Conservation (phyloP, 768 basidiomycete species). For the Suillus discolor region DNA sequence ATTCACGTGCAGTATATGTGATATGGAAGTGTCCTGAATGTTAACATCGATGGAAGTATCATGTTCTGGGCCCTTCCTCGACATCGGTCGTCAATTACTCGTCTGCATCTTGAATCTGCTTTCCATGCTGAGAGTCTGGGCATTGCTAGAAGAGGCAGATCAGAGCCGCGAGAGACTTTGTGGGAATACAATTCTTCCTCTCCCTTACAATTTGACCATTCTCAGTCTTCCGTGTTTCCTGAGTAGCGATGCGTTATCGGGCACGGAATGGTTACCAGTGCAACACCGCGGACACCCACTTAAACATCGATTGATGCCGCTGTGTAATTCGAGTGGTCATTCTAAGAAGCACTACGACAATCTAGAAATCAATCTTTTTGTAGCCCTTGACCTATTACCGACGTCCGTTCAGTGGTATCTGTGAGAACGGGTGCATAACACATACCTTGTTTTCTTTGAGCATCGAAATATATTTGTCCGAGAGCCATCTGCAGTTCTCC, state of each 20-base stretch:
- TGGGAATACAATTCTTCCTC: neutral
- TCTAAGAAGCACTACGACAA: conserved; percentile 2
- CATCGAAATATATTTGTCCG: conserved; percentile 81
- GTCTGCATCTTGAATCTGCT: neutral
- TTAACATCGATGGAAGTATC: neutral
- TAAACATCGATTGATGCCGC: neutral
- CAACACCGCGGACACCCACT: neutral
- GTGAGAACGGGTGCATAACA: conserved; percentile 15
- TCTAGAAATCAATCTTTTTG: conserved; percentile 68
- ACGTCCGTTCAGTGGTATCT: neutral
- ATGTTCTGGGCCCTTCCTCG: neutral
- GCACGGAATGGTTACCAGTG: neutral
- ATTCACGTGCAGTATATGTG: neutral
- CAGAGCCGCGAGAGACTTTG: neutral
- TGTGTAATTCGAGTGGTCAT: neutral
- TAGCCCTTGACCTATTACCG: conserved; percentile 77
- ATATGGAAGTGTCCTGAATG: neutral
- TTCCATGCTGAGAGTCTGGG: neutral
- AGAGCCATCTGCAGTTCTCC: conserved; percentile 84
- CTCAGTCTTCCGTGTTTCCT: neutral
- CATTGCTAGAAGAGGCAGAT: neutral
- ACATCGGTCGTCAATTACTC: neutral
- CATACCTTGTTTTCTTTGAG: conserved; percentile 80
- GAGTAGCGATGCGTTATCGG: neutral
- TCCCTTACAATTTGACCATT: neutral